Conservation (phyloP, 768 basidiomycete genomes). For the Pisolithus tinctorius region DNA sequence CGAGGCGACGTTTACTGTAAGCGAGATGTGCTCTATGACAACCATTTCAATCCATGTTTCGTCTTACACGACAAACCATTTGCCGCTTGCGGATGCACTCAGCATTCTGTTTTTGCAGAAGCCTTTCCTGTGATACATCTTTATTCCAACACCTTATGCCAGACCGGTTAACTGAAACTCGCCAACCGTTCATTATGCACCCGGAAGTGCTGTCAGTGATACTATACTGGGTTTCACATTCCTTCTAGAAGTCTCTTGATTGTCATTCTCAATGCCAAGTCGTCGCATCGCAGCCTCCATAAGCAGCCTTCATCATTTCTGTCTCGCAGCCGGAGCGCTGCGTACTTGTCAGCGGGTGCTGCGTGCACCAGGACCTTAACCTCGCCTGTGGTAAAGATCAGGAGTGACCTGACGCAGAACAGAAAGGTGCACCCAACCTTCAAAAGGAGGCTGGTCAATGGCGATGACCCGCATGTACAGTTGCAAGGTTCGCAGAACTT, state of each 20-base stretch:
- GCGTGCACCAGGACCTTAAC: constrained; percentile 49
- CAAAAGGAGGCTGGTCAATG: constrained; percentile 50
- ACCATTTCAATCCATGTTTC: no score
- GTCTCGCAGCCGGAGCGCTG: constrained; percentile 51
- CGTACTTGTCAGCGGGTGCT: constrained; percentile 16
- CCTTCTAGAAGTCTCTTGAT: constrained; percentile 39
- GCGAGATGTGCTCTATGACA: no score
- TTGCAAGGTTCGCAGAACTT: constrained; percentile 45
- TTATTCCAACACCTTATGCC: no score
- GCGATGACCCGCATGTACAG: constrained; percentile 44
- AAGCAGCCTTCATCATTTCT: constrained; percentile 66
- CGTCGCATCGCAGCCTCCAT: constrained; percentile 59
- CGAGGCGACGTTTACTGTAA: no score
- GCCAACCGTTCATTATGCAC: no score
- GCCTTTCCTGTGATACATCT: no score
- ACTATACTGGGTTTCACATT: neutral
- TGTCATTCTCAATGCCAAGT: constrained; percentile 33
- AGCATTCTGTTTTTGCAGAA: no score
- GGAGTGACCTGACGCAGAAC: neutral
- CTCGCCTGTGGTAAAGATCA: constrained; percentile 42
- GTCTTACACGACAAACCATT: no score
- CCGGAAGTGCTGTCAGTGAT: neutral
- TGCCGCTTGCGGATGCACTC: no score
- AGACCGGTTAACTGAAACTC: no score
- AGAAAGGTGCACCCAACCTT: constrained; percentile 35